A percentile compares a stretch with the other conserved stretches of the same genome.
Conservation (phyloP, 345 rosid species). For the Trapa incisa region DNA sequence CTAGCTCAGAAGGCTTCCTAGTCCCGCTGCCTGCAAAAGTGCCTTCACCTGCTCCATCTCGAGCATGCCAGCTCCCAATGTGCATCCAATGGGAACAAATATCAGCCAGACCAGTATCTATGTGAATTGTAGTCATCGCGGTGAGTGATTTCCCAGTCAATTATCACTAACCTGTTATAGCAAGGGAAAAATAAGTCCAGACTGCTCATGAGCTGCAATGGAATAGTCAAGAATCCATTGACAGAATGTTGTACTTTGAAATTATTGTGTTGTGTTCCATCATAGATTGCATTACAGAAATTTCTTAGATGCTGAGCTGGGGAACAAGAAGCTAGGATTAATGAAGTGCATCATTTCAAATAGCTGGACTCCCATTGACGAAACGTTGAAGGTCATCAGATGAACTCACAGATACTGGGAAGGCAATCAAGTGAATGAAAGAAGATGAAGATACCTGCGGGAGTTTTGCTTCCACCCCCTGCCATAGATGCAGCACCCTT, state of each 20-base stretch:
- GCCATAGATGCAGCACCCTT: constrained; percentile 89
- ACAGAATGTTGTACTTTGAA: neutral
- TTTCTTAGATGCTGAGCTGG: neutral
- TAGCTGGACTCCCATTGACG: neutral
- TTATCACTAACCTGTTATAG: neutral
- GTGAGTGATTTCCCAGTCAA: neutral
- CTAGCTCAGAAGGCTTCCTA: constrained; percentile 72
- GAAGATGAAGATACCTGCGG: constrained; percentile 55
- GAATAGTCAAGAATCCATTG: neutral
- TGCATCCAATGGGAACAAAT: constrained; percentile 84
- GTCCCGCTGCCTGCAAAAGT: constrained; percentile 88
- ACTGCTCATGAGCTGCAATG: neutral
- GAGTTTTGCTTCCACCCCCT: constrained; percentile 82
- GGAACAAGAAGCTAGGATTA: neutral
- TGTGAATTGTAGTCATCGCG: neutral
- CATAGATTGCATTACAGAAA: neutral
- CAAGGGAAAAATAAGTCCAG: neutral
- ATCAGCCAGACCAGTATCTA: constrained; percentile 14
- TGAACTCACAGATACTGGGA: neutral
- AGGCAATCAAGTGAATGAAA: neutral
- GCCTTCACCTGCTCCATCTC: constrained; percentile 88
- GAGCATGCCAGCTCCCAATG: constrained; percentile 94
- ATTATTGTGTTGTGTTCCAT: neutral
- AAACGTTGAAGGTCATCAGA: neutral
- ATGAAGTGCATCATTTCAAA: neutral